Conservation (phyloP, 306 rosid species). For the Aeschynomene evenia region DNA sequence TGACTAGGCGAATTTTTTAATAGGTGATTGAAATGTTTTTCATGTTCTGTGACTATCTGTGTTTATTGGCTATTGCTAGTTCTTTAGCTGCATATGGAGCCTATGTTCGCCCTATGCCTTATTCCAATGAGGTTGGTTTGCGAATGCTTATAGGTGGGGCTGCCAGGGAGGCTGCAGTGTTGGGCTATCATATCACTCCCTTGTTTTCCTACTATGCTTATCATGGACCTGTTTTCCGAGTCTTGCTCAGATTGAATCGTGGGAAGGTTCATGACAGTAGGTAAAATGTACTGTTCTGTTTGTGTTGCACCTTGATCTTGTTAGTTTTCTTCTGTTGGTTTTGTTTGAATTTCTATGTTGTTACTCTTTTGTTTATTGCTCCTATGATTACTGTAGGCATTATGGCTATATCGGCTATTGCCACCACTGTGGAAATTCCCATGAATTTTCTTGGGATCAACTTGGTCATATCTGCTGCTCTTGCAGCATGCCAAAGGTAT, state of each 20-base stretch:
- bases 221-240: slow-evolving; percentile 92
- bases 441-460: slow-evolving; percentile 69
- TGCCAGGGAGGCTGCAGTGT: slow-evolving; percentile 74
- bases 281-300: slow-evolving; percentile 31
- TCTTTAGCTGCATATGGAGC: slow-evolving; percentile 98
- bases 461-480: slow-evolving; percentile 77
- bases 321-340: slow-evolving; percentile 1
- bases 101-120: slow-evolving; percentile 82
- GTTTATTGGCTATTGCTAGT: slow-evolving; percentile 45
- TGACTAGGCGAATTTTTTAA: background rate
- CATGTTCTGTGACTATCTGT: slow-evolving; percentile 17
- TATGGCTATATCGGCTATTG: slow-evolving; percentile 79
- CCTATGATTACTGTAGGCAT: slow-evolving; percentile 42
- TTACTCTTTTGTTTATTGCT: slow-evolving; percentile 5
- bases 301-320: background rate
- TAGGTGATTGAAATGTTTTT: background rate
- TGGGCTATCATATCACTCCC: slow-evolving; percentile 77
- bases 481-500: slow-evolving; percentile 63
- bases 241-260: slow-evolving; percentile 71
- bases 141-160: slow-evolving; percentile 98
- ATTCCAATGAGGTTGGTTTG: slow-evolving; percentile 83
- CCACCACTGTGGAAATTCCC: slow-evolving; percentile 71
- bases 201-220: slow-evolving; percentile 78
- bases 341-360: background rate
- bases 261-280: slow-evolving; percentile 71